A percentile compares a stretch with the other conserved stretches of the same genome.
phyloP scores from a whole-genome alignment of 345 rosid genomes.

The Xanthoceras sorbifolium region DNA sequence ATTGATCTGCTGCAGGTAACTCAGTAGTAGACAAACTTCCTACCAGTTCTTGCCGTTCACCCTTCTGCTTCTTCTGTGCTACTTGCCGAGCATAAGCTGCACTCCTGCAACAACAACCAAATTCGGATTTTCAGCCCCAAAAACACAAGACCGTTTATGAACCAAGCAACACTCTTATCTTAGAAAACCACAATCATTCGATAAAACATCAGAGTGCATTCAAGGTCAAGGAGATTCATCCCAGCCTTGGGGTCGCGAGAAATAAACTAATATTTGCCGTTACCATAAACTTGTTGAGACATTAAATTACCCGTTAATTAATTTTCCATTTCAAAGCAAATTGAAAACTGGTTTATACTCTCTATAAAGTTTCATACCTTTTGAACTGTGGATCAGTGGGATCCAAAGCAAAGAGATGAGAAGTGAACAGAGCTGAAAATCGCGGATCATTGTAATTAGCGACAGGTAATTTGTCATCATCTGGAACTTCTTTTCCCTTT shows the following conservation, averaged over 20 bases:
- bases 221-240: neutral
- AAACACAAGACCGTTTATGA: constrained; percentile 10
- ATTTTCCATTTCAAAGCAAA: neutral
- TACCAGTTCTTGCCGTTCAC: constrained; percentile 24
- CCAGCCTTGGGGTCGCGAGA: too few species aligned
- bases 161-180: neutral
- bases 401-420: constrained; percentile 75
- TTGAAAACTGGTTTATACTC: neutral
- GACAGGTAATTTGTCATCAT: constrained; percentile 68
- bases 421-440: constrained; percentile 58
- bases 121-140: constrained; percentile 13
- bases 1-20: constrained; percentile 17
- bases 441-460: constrained; percentile 63
- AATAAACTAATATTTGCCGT: neutral
- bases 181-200: neutral
- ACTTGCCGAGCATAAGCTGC: constrained; percentile 77
- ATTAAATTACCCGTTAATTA: neutral
- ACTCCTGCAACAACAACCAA: constrained; percentile 64
- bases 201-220: neutral
- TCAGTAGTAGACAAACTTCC: constrained; percentile 30
- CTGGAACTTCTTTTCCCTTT: constrained; percentile 46
- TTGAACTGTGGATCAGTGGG: constrained; percentile 97
- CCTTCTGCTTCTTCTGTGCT: constrained; percentile 52
- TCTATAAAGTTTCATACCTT: constrained; percentile 49
- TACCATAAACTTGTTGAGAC: neutral